Percentiles rank a stretch among this genome's conserved stretches.
Evolutionary conservation across 805 yeast genomes (phyloP).

Genomic region (Yamadazyma tumulicola): DNA sequence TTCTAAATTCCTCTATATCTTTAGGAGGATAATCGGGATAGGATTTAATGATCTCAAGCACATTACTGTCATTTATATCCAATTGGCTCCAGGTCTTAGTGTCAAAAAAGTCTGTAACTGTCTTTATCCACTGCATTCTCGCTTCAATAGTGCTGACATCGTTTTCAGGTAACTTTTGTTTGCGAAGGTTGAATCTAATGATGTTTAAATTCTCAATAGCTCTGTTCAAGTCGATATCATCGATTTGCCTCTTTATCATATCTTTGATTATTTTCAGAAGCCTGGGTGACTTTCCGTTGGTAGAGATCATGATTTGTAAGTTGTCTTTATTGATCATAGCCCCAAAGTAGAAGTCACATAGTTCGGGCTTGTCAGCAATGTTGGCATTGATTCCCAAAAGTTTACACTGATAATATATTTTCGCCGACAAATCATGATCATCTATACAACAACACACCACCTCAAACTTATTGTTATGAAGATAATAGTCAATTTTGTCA

Average conservation of each 20-base stretch:
- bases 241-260: slow-evolving; percentile 49
- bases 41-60: slow-evolving; percentile 39
- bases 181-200: slow-evolving; percentile 50
- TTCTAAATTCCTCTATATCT: slow-evolving; percentile 16
- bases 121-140: slow-evolving; percentile 71
- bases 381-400: slow-evolving; percentile 57
- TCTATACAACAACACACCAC: slow-evolving; percentile 73
- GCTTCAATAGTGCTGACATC: slow-evolving; percentile 49
- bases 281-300: slow-evolving; percentile 80
- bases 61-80: slow-evolving; percentile 26
- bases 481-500: slow-evolving; percentile 27
- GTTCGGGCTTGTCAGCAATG: slow-evolving; percentile 80
- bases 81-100: slow-evolving; percentile 57
- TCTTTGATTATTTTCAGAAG: slow-evolving; percentile 53
- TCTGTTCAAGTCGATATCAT: slow-evolving; percentile 45
- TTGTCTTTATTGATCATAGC: slow-evolving; percentile 70
- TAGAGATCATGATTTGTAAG: slow-evolving; percentile 75
- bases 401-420: slow-evolving; percentile 51
- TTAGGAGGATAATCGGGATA: slow-evolving; percentile 53
- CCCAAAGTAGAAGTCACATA: slow-evolving; percentile 85
- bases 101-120: slow-evolving; percentile 56
- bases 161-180: slow-evolving; percentile 39
- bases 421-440: slow-evolving; percentile 56
- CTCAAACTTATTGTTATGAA: slow-evolving; percentile 46
- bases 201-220: slow-evolving; percentile 62